A percentile compares a stretch with the other conserved stretches of the same genome.
phyloP scores from a whole-genome alignment of 2,329 filamentous ascomycete species.

The Penicillium sp. region DNA sequence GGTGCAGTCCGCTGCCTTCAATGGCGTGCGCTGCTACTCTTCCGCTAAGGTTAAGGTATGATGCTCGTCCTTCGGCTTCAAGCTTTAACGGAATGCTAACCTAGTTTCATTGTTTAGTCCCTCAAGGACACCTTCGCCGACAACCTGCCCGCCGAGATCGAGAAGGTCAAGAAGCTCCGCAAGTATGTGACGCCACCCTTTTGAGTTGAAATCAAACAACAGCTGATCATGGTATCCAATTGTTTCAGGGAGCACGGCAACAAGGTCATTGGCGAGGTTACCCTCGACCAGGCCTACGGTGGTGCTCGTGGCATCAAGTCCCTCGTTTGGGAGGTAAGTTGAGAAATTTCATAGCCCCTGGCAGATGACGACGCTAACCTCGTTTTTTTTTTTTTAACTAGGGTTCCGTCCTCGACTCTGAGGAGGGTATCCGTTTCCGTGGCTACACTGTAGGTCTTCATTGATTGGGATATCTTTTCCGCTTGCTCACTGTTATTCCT shows the following conservation, averaged over 20 bases:
- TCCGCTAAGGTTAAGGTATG: slow-evolving; percentile 78
- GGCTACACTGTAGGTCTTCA: slow-evolving; percentile 71
- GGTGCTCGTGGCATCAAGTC: slow-evolving; percentile 99
- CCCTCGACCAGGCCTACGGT: slow-evolving; percentile 98
- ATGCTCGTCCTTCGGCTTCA: neutral
- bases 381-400: slow-evolving; percentile 26
- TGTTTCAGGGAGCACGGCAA: slow-evolving; percentile 77
- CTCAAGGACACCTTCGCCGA: slow-evolving; percentile 98
- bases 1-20: slow-evolving; percentile 70
- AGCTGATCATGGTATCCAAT: slow-evolving; percentile 19
- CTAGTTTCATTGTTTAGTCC: slow-evolving; percentile 57
- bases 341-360: neutral
- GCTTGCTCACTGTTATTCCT: slow-evolving; percentile 20
- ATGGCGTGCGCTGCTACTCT: slow-evolving; percentile 85
- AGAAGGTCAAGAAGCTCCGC: slow-evolving; percentile 97
- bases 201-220: neutral
- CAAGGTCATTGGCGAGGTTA: slow-evolving; percentile 96
- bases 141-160: slow-evolving; percentile 91
- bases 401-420: slow-evolving; percentile 92
- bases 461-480: neutral
- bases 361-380: slow-evolving; percentile 6
- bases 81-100: slow-evolving; percentile 25
- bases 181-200: slow-evolving; percentile 62
- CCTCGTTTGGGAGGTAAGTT: slow-evolving; percentile 83
- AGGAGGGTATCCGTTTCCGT: slow-evolving; percentile 99